Evolutionary conservation across 495 filamentous ascomycete genomes (phyloP), one percentile per base, ranked within the genome.

Genomic region (Penicillium nucicola): DNA sequence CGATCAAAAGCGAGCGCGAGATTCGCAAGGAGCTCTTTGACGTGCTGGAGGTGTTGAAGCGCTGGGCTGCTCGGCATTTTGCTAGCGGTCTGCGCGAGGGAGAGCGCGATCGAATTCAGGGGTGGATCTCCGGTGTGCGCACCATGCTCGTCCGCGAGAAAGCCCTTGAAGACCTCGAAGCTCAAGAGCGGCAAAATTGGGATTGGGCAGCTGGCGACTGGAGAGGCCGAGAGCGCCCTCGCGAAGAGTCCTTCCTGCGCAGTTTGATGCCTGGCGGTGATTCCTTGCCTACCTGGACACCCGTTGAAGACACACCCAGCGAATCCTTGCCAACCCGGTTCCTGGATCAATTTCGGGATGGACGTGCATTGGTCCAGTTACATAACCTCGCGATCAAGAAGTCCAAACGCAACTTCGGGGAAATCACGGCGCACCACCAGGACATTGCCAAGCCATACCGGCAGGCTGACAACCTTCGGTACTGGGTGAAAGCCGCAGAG

Each of bases 401-500:
- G 63, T 96, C 91, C 9, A 83, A 88, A 59, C 78, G 87, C 18
- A 85, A 85, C 9, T 97, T 97, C 65, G 91, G 90, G n/a, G 86
- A 89, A 45, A 97, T 98, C 66, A 88, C 86, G 30, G 77, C 75
- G 1, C 96, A 85, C 65, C 93, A 98, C 60, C 83, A 84, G 11
- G 90, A 98, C 63, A 90, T 92, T 8, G 84, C 82, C 31, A 97
- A 97, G 68, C 95, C 95, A 0, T 98, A 98, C 63, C 87, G 93
- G 45, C 82, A 84, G 45, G 90, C 92, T 0, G 95, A 98, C 44
- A 98, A 98, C 61, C 78, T 98, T 31, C 81, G 89, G 10, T 98
- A 84, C 75, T 98, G 93, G 92, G 78, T 89, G 65, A 98, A 98
- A 70, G 95, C 95, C 15, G 89, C 91, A 5, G 89, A 97, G 70